Conservation (phyloP, 352 stramenopile species). For the Phytophthora pluvialis region DNA sequence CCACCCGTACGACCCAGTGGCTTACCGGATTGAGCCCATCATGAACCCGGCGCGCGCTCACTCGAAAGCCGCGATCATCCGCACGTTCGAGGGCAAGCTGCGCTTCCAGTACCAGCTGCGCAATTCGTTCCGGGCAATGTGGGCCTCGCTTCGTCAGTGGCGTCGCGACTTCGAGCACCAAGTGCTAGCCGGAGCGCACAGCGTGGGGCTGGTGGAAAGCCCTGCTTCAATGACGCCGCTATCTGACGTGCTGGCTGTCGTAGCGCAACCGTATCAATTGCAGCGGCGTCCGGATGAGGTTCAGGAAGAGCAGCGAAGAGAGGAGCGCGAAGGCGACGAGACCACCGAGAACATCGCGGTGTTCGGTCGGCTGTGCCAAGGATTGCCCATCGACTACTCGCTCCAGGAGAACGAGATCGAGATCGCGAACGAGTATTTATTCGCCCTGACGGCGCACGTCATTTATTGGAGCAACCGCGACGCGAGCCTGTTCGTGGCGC, state of each 20-base stretch:
- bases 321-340: constrained; percentile 46
- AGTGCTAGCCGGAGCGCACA: constrained; percentile 69
- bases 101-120: constrained; percentile 88
- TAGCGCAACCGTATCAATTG: constrained; percentile 34
- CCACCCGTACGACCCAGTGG: constrained; percentile 94
- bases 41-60: constrained; percentile 76
- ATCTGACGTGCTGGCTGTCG: constrained; percentile 36
- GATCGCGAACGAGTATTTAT: constrained; percentile 94
- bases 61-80: constrained; percentile 87
- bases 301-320: constrained; percentile 29
- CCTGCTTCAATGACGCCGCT: constrained; percentile 38
- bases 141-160: constrained; percentile 77
- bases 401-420: constrained; percentile 95
- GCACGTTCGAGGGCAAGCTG: constrained; percentile 83
- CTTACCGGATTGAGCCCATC: constrained; percentile 96
- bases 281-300: constrained; percentile 25
- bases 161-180: constrained; percentile 78
- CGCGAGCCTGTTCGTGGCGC: constrained; percentile 91
- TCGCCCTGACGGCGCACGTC: constrained; percentile 91
- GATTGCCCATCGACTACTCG: constrained; percentile 85
- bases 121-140: constrained; percentile 84
- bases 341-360: constrained; percentile 51
- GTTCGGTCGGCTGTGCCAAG: constrained; percentile 73
- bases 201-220: constrained; percentile 77
- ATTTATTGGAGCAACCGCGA: constrained; percentile 94